Conservation (phyloP, 2,329 filamentous ascomycete species). For the Epichloe gansuensis region DNA sequence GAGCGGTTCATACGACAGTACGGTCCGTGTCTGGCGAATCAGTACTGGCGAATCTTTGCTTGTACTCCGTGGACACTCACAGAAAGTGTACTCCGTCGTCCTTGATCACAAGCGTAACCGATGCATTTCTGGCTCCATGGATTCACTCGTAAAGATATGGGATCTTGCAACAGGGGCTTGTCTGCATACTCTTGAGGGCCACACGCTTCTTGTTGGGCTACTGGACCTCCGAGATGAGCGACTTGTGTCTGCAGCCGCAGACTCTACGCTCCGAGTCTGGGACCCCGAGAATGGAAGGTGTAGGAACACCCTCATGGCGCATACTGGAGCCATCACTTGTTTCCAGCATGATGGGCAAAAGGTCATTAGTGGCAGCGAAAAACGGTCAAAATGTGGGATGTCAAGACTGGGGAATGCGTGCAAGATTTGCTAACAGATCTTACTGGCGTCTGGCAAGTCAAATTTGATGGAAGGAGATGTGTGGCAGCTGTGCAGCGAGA, state of each 20-base stretch:
- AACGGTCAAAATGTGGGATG: slow-evolving; percentile 98
- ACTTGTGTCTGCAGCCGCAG: slow-evolving; percentile 87
- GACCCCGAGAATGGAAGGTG: slow-evolving; percentile 88
- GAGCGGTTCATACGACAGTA: slow-evolving; percentile 92
- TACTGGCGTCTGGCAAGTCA: slow-evolving; percentile 97
- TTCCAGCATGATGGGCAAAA: slow-evolving; percentile 97
- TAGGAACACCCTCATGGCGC: slow-evolving; percentile 78
- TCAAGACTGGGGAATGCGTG: slow-evolving; percentile 80
- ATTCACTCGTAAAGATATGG: slow-evolving; percentile 97
- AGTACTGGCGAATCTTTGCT: slow-evolving; percentile 85
- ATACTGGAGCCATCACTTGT: slow-evolving; percentile 95
- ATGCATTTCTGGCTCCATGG: slow-evolving; percentile 97
- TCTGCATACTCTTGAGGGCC: slow-evolving; percentile 83
- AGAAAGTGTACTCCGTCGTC: slow-evolving; percentile 96
- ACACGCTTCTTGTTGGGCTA: slow-evolving; percentile 82
- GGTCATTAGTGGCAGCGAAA: slow-evolving; percentile 88
- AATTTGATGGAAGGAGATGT: slow-evolving; percentile 89
- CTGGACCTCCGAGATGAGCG: slow-evolving; percentile 81
- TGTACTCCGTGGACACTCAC: slow-evolving; percentile 70
- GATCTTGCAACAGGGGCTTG: slow-evolving; percentile 77
- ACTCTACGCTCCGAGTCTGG: slow-evolving; percentile 93
- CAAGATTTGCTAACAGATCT: slow-evolving; percentile 87
- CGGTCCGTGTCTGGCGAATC: slow-evolving; percentile 92
- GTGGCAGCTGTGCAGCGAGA: slow-evolving; percentile 94
- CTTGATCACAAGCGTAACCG: slow-evolving; percentile 83